phyloP scores from a whole-genome alignment of 2,329 filamentous ascomycete species.

The Westerdykella ornata region DNA sequence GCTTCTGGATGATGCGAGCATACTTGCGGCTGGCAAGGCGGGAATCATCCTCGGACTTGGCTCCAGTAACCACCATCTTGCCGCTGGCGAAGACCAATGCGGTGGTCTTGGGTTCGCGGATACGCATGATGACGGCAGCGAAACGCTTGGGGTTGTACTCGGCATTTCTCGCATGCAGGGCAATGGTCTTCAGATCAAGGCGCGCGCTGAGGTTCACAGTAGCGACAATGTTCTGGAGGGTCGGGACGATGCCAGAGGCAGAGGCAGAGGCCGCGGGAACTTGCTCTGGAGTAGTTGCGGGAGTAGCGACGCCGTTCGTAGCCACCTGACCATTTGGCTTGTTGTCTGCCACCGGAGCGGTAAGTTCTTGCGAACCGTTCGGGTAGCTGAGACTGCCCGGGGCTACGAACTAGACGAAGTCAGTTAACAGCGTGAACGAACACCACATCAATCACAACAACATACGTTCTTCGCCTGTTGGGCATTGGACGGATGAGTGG shows the following conservation, averaged over 20 bases:
- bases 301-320: conserved; percentile 71
- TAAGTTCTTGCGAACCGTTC: conserved; percentile 71
- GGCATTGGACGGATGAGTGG: conserved; percentile 85
- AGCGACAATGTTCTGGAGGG: conserved; percentile 84
- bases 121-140: conserved; percentile 98
- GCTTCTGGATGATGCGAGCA: conserved; percentile 98
- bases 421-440: conserved; percentile 13
- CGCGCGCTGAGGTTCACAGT: conserved; percentile 99
- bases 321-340: conserved; percentile 54
- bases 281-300: conserved; percentile 77
- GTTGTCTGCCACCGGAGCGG: conserved; percentile 63
- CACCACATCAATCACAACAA: conserved; percentile 16
- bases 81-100: conserved; percentile 95
- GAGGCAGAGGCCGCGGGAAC: conserved; percentile 60
- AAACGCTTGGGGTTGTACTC: conserved; percentile 91
- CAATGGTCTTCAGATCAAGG: conserved; percentile 97
- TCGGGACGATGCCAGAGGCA: conserved; percentile 55
- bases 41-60: conserved; percentile 95
- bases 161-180: conserved; percentile 93
- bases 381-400: conserved; percentile 90
- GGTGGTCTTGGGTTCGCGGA: conserved; percentile 97
- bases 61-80: conserved; percentile 99
- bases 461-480: conserved; percentile 75
- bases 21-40: conserved; percentile 97
- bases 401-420: conserved; percentile 57